Evolutionary conservation across 2,329 filamentous ascomycete genomes (phyloP).

Genomic region (Arthrobotrys sinensis): DNA sequence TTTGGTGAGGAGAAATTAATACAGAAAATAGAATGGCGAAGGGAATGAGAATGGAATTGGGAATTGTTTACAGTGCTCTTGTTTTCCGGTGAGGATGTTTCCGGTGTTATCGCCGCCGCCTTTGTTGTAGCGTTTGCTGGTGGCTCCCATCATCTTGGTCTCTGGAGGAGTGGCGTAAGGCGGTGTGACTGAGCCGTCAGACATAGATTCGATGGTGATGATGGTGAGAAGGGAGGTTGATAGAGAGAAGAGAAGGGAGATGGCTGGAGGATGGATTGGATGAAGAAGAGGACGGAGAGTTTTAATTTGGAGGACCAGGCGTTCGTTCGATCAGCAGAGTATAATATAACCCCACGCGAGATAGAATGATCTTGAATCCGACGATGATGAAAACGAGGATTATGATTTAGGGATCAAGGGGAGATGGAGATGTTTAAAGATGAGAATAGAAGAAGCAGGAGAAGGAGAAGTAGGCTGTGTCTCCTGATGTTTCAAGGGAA

Average conservation of each 20-base stretch:
- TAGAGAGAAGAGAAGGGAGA: not conserved
- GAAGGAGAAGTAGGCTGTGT: not conserved
- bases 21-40: not conserved
- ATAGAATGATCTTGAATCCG: not conserved
- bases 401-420: not conserved
- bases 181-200: constrained; percentile 23
- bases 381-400: not conserved
- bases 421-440: not conserved
- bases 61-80: constrained; percentile 88
- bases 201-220: not conserved
- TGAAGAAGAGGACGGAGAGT: constrained; percentile 1
- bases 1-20: not conserved
- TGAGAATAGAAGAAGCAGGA: not conserved
- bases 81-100: constrained; percentile 87
- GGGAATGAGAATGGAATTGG: not conserved
- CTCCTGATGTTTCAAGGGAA: not conserved
- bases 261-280: not conserved
- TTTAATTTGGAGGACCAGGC: constrained; percentile 1
- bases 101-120: constrained; percentile 65
- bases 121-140: constrained; percentile 54
- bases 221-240: not conserved
- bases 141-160: constrained; percentile 39
- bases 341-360: constrained; percentile 6
- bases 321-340: not conserved
- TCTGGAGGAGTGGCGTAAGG: constrained; percentile 21